phyloP scores from a whole-genome alignment of 345 rosid species.

The Eucalyptus curtisii region DNA sequence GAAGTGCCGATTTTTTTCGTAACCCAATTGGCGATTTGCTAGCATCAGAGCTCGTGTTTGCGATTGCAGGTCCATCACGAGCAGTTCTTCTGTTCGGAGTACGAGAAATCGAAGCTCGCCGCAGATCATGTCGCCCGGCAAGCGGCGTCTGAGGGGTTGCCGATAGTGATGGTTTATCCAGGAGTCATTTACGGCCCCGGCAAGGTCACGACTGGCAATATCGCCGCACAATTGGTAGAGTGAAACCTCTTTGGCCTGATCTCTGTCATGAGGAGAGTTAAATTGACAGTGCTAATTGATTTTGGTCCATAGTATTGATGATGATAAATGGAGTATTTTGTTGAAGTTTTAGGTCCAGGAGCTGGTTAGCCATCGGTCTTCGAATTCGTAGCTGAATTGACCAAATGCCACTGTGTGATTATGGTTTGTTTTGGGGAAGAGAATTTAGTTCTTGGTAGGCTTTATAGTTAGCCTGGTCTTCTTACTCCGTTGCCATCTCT shows the following conservation, averaged over 20 bases:
- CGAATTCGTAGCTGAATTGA: background rate
- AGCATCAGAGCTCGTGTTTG: background rate
- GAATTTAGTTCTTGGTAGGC: background rate
- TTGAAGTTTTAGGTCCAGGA: background rate
- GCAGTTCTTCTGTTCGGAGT: slow-evolving; percentile 70
- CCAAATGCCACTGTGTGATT: background rate
- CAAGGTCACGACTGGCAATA: slow-evolving; percentile 68
- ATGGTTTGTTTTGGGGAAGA: background rate
- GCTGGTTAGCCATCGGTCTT: background rate
- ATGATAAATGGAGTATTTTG: background rate
- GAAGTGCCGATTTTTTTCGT: background rate
- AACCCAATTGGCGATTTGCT: background rate
- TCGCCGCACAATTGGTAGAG: slow-evolving; percentile 61
- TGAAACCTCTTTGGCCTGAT: background rate
- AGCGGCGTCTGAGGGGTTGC: slow-evolving; percentile 63
- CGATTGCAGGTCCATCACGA: slow-evolving; percentile 42
- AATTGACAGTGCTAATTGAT: background rate
- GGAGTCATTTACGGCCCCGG: slow-evolving; percentile 88
- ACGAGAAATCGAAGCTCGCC: slow-evolving; percentile 62
- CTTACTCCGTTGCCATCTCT: background rate
- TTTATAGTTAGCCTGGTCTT: background rate
- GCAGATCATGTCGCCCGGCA: slow-evolving; percentile 71
- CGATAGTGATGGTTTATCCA: slow-evolving; percentile 60
- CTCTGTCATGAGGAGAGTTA: background rate
- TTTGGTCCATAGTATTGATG: background rate